These are phyloP conservation scores for Claviceps citrina DNA, from an alignment of 2,329 filamentous ascomycete species.

Conservation along the genomic window DNA sequence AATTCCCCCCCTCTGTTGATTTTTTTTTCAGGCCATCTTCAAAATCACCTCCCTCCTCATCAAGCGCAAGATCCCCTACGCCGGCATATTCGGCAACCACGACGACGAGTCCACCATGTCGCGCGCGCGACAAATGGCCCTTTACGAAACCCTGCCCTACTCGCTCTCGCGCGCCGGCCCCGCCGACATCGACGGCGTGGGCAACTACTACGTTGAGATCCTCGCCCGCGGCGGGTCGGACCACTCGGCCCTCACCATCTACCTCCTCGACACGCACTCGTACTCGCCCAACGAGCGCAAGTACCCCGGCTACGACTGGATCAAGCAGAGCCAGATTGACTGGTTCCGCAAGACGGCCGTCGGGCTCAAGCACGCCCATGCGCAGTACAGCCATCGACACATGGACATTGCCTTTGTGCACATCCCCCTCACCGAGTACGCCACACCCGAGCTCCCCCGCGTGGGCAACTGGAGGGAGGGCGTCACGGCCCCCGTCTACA, in stretches of 20 bases:
- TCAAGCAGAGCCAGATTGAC: slow-evolving; percentile 83
- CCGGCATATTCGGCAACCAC: slow-evolving; percentile 92
- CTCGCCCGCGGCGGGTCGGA: slow-evolving; percentile 62
- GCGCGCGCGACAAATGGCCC: slow-evolving; percentile 64
- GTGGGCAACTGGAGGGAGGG: slow-evolving; percentile 62
- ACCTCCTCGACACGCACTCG: slow-evolving; percentile 82
- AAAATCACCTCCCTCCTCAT: slow-evolving; percentile 79
- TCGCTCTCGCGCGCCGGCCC: slow-evolving; percentile 78
- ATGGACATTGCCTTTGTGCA: slow-evolving; percentile 96
- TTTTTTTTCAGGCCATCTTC: slow-evolving; percentile 54
- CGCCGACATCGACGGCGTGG: slow-evolving; percentile 70
- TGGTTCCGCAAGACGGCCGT: slow-evolving; percentile 80
- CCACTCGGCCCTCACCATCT: slow-evolving; percentile 87
- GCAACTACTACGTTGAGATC: slow-evolving; percentile 89
- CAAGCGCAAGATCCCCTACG: slow-evolving; percentile 78
- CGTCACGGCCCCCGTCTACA: slow-evolving; percentile 76
- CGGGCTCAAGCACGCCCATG: slow-evolving; percentile 59
- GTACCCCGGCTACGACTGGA: slow-evolving; percentile 91
- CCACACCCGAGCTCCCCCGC: slow-evolving; percentile 41
- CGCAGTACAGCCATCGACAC: slow-evolving; percentile 77
- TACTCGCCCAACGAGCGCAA: slow-evolving; percentile 81
- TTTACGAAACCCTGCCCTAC: slow-evolving; percentile 76
- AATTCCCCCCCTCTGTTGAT: too few species aligned
- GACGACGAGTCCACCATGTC: slow-evolving; percentile 79
- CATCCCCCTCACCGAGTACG: slow-evolving; percentile 86